These are phyloP conservation scores for Taxawa tesnikishii DNA, from an alignment of 2,329 filamentous ascomycete species.

Conservation along the genomic window DNA sequence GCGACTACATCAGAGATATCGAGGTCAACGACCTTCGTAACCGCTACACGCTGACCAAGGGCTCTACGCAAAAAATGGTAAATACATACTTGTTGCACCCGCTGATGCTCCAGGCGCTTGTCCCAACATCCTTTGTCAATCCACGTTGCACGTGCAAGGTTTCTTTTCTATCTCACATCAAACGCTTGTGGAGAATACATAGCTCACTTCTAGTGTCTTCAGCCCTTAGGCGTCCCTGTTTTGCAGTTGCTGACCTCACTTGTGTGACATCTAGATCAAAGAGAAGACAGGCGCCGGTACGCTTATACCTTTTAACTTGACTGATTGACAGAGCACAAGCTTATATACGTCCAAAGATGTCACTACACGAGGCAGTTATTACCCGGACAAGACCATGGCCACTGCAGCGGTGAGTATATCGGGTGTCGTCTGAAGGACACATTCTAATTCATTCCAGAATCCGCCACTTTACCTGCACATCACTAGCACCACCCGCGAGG, in stretches of 20 bases:
- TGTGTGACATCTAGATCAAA: conserved; percentile 94
- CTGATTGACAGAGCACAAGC: conserved; percentile 37
- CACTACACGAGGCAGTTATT: conserved; percentile 92
- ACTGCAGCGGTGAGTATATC: conserved; percentile 64
- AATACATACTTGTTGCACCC: conserved; percentile 58
- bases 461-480: conserved; percentile 92
- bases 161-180: conserved; percentile 11
- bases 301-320: conserved; percentile 45
- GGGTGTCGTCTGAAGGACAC: background rate
- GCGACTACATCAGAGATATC: conserved; percentile 97
- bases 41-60: conserved; percentile 93
- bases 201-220: conserved; percentile 34
- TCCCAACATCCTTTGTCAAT: conserved; percentile 19
- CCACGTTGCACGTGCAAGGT: too few species aligned
- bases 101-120: conserved; percentile 47
- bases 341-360: conserved; percentile 78
- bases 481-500: conserved; percentile 81
- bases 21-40: conserved; percentile 97
- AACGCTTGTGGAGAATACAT: conserved; percentile 23
- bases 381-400: conserved; percentile 95
- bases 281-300: conserved; percentile 99
- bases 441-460: conserved; percentile 43
- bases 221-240: conserved; percentile 41
- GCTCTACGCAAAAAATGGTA: conserved; percentile 99
- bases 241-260: conserved; percentile 88